Evolutionary conservation across 2,329 filamentous ascomycete genomes (phyloP).

Genomic region (Talaromyces sp.): DNA sequence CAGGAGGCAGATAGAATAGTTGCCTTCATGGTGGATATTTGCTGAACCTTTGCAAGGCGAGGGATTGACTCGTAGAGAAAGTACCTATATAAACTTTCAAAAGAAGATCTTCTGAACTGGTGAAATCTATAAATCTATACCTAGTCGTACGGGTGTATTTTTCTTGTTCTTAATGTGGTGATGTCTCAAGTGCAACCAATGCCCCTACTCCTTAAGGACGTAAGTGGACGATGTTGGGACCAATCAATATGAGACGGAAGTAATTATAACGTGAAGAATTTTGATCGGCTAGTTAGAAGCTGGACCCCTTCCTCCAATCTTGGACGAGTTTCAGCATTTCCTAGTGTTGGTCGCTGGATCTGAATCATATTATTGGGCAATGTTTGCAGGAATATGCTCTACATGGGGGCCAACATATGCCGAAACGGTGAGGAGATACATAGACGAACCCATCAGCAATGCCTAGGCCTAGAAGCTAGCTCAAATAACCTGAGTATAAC

Average conservation of each 20-base stretch:
- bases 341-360: background rate
- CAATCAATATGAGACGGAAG: background rate
- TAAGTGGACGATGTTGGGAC: background rate
- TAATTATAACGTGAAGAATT: background rate
- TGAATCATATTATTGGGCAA: background rate
- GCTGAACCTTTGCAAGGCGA: background rate
- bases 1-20: background rate
- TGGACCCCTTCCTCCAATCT: background rate
- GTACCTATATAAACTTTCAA: too few species aligned
- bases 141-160: too few species aligned
- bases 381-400: background rate
- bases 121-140: too few species aligned
- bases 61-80: background rate
- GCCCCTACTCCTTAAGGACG: background rate
- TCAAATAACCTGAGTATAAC: background rate
- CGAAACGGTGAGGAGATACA: background rate
- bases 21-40: constrained; percentile 7
- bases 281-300: background rate
- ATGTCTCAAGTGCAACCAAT: background rate
- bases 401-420: background rate
- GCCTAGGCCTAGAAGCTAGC: background rate
- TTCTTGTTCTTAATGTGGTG: too few species aligned
- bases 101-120: too few species aligned
- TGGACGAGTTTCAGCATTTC: background rate
- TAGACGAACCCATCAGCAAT: background rate